Conservation (phyloP, 1,284 basidiomycete genomes). For the Ganoderma leucocontextum region DNA sequence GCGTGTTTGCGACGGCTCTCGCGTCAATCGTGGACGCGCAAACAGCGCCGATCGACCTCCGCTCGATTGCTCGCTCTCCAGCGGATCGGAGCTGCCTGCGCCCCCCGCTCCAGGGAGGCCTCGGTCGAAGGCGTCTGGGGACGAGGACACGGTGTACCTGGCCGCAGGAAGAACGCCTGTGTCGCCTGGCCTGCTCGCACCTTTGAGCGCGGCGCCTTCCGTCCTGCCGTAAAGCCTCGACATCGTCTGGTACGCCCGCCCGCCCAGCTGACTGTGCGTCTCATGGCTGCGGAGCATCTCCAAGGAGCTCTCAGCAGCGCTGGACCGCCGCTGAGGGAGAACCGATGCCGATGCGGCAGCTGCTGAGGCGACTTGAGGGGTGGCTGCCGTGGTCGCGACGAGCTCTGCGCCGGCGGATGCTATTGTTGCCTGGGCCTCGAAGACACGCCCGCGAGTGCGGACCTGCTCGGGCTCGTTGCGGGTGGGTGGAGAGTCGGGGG, state of each 20-base stretch:
- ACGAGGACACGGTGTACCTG: constrained; percentile 31
- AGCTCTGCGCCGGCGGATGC: constrained; percentile 38
- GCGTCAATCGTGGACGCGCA: constrained; percentile 54
- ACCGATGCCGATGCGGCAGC: constrained; percentile 15
- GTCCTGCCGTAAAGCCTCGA: constrained; percentile 21
- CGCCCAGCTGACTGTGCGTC: constrained; percentile 24
- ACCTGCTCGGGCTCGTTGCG: constrained; percentile 27
- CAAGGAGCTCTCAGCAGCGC: constrained; percentile 47
- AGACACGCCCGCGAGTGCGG: constrained; percentile 32
- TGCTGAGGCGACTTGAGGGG: constrained; percentile 16
- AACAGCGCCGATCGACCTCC: constrained; percentile 34
- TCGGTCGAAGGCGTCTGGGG: constrained; percentile 31
- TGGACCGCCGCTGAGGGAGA: constrained; percentile 35
- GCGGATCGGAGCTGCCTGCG: constrained; percentile 30
- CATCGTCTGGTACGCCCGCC: constrained; percentile 31
- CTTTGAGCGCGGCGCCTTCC: constrained; percentile 17
- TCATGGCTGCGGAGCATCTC: constrained; percentile 43
- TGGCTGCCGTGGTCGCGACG: constrained; percentile 24
- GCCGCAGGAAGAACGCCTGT: constrained; percentile 8
- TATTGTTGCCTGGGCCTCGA: constrained; percentile 37
- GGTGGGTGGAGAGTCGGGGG: constrained; percentile 19
- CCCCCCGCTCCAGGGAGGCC: constrained; percentile 4
- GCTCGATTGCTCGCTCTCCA: constrained; percentile 41
- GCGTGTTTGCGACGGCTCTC: constrained; percentile 51
- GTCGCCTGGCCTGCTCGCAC: not conserved